A percentile compares a stretch with the other conserved stretches of the same genome.
Conservation (phyloP, 2,329 filamentous ascomycete species). For the Colletotrichum filicis region DNA sequence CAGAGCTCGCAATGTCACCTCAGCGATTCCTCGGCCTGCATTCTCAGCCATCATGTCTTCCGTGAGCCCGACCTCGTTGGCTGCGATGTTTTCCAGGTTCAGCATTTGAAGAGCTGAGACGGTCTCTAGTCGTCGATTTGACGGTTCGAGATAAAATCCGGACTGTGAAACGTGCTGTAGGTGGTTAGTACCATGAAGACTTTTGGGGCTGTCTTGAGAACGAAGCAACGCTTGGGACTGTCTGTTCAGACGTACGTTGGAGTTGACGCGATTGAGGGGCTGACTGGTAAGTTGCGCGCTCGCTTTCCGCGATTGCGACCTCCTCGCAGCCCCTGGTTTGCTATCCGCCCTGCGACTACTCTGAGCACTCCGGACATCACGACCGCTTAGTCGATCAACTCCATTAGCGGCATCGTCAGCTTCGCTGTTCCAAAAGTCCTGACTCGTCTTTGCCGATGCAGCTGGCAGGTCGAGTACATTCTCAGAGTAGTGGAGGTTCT, state of each 20-base stretch:
- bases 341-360: slow-evolving; percentile 63
- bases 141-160: slow-evolving; percentile 65
- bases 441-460: slow-evolving; percentile 50
- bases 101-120: slow-evolving; percentile 86
- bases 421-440: slow-evolving; percentile 79
- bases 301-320: slow-evolving; percentile 69
- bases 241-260: slow-evolving; percentile 49
- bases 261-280: slow-evolving; percentile 60
- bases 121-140: slow-evolving; percentile 68
- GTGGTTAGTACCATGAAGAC: slow-evolving; percentile 42
- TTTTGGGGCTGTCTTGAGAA: slow-evolving; percentile 26
- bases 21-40: slow-evolving; percentile 87
- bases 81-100: slow-evolving; percentile 90
- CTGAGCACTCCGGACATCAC: slow-evolving; percentile 62
- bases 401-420: slow-evolving; percentile 69
- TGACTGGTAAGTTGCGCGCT: slow-evolving; percentile 54
- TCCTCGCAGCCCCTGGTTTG: slow-evolving; percentile 58
- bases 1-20: slow-evolving; percentile 80
- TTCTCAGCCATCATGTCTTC: slow-evolving; percentile 95
- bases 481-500: slow-evolving; percentile 91
- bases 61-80: slow-evolving; percentile 85
- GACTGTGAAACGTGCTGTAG: slow-evolving; percentile 43
- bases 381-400: slow-evolving; percentile 58
- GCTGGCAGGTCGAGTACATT: slow-evolving; percentile 81
- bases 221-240: slow-evolving; percentile 27